A percentile compares a stretch with the other conserved stretches of the same genome.
phyloP scores from a whole-genome alignment of 129 eudicot genomes.

The Deinandra increscens region DNA sequence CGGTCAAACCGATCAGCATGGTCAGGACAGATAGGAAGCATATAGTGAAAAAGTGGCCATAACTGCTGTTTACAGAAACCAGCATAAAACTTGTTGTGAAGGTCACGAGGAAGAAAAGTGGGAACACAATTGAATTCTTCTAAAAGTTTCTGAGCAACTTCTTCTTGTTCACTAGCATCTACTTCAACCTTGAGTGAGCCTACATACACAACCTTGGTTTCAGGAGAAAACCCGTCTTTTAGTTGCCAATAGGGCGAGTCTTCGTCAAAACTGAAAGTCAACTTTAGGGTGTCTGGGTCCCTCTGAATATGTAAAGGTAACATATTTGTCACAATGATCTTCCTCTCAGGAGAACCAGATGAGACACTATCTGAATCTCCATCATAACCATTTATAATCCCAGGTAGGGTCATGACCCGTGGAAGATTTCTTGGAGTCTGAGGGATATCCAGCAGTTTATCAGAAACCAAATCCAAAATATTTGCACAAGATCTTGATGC shows the following conservation, averaged over 20 bases:
- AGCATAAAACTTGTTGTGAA: constrained; percentile 60
- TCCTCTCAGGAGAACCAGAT: constrained; percentile 46
- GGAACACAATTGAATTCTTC: constrained; percentile 89
- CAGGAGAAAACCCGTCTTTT: constrained; percentile 71
- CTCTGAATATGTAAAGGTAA: constrained; percentile 59
- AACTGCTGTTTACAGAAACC: constrained; percentile 88
- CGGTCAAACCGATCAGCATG: constrained; percentile 83
- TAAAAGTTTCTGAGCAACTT: constrained; percentile 70
- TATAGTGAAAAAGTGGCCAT: constrained; percentile 92
- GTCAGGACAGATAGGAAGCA: constrained; percentile 80
- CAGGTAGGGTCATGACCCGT: constrained; percentile 71
- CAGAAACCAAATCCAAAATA: constrained; percentile 56
- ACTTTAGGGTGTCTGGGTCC: constrained; percentile 54
- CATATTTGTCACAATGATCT: constrained; percentile 83
- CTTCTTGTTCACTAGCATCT: constrained; percentile 70
- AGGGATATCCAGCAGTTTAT: constrained; percentile 64
- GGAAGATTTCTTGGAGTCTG: constrained; percentile 83
- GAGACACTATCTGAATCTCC: constrained; percentile 55
- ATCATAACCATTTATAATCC: constrained; percentile 56
- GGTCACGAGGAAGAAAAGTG: constrained; percentile 69
- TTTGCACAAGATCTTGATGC: constrained; percentile 62
- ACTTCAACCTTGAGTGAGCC: constrained; percentile 76
- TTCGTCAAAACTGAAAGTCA: constrained; percentile 68
- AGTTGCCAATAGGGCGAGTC: constrained; percentile 64
- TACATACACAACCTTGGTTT: constrained; percentile 65